Evolutionary conservation across 2,329 filamentous ascomycete species (phyloP).

Genomic region (Arthrobotrys sphaeroides): DNA sequence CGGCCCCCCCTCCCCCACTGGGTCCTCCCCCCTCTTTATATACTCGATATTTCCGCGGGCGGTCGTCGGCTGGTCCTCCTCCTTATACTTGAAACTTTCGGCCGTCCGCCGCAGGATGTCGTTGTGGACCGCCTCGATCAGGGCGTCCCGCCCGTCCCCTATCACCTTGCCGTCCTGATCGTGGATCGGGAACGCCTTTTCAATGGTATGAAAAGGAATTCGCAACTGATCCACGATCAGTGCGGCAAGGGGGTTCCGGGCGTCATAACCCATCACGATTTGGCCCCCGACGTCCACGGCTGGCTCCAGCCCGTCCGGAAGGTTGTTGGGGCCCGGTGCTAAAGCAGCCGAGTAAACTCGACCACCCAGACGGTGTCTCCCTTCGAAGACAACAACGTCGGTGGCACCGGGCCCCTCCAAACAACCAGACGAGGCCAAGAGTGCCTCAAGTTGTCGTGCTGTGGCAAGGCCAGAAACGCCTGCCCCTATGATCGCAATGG

Average conservation of each 20-base stretch:
- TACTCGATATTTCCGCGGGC: conserved; percentile 84
- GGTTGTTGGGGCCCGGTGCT: conserved; percentile 67
- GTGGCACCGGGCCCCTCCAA: conserved; percentile 73
- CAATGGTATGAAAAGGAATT: conserved; percentile 80
- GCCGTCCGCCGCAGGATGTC: conserved; percentile 92
- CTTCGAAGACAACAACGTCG: conserved; percentile 82
- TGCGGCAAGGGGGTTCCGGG: conserved; percentile 88
- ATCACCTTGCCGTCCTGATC: conserved; percentile 82
- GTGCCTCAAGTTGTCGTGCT: conserved; percentile 86
- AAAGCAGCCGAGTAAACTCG: conserved; percentile 87
- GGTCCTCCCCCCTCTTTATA: conserved; percentile 84
- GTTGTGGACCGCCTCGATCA: conserved; percentile 92
- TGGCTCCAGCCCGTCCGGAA: conserved; percentile 70
- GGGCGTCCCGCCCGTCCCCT: conserved; percentile 77
- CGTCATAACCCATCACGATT: conserved; percentile 95
- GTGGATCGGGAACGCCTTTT: conserved; percentile 84
- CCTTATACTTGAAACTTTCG: conserved; percentile 85
- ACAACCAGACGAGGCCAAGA: conserved; percentile 80
- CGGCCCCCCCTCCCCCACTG: conserved; percentile 73
- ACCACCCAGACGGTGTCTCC: conserved; percentile 84
- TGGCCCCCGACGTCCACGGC: conserved; percentile 96
- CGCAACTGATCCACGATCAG: conserved; percentile 90
- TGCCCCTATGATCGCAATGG: conserved; percentile 86
- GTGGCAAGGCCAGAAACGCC: conserved; percentile 94
- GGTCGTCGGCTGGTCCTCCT: conserved; percentile 72